Percentiles rank a stretch among this genome's conserved stretches.
Conservation (phyloP, 2,329 filamentous ascomycete species). For the Tympanopsis confertula region DNA sequence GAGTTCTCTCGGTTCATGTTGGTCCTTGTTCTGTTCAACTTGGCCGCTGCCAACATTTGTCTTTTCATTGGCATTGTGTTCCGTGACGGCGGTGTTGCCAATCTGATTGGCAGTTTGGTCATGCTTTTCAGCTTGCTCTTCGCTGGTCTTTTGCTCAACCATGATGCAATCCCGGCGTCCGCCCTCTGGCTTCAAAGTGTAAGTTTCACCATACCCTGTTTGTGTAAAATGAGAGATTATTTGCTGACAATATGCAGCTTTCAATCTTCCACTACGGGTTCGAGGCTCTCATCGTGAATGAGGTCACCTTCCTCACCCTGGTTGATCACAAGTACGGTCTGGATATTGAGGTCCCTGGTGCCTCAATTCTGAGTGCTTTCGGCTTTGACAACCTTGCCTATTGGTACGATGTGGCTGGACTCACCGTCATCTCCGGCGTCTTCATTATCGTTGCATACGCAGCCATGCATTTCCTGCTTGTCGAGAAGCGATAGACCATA, state of each 20-base stretch:
- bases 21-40: constrained; percentile 87
- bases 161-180: constrained; percentile 76
- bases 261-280: constrained; percentile 99
- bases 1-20: constrained; percentile 89
- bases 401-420: constrained; percentile 72
- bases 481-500: constrained; percentile 63
- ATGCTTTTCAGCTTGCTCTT: constrained; percentile 97
- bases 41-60: constrained; percentile 85
- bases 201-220: background rate
- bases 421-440: constrained; percentile 68
- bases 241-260: constrained; percentile 30
- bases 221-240: background rate
- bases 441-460: constrained; percentile 82
- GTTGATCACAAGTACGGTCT: constrained; percentile 92
- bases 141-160: constrained; percentile 85
- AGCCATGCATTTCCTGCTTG: constrained; percentile 85
- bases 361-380: constrained; percentile 86
- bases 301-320: constrained; percentile 79
- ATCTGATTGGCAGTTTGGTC: constrained; percentile 82
- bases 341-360: constrained; percentile 90
- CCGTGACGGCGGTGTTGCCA: constrained; percentile 82
- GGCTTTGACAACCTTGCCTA: constrained; percentile 82
- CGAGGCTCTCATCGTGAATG: constrained; percentile 91
- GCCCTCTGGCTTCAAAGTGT: constrained; percentile 76
- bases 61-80: constrained; percentile 94